Evolutionary conservation across 169 alveolate genomes (phyloP), one percentile per base, ranked within the genome.

Genomic region (Condylostoma magnum): DNA sequence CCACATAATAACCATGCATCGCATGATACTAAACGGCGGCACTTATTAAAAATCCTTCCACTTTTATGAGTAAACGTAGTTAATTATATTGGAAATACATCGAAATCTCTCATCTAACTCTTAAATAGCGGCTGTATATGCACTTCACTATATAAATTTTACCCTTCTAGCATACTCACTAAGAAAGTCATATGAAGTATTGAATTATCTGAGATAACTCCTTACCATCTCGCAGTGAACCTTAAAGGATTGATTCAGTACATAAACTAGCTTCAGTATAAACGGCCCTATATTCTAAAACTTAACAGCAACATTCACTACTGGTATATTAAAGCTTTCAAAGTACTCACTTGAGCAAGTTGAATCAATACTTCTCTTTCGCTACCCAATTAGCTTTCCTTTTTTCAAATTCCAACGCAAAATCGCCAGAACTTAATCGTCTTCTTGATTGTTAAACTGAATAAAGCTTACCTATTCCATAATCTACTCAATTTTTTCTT

Each of bases 91-190:
- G 20, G 46, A 20, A 22, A 63, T 20, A 0, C 58, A 2, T 4
- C 12, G 4, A 41, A n/a, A 63, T 15, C 6, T 43, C 15, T 3
- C 28, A 5, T 63, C 60, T 3, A 63, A 22, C 5, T 15, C 4
- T 3, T 20, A 6, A 20, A 63, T 22, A 12, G 33, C 4, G 15
- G 73, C 73, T 12, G 46, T 43, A 34, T 38, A 63, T 20, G 73
- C 73, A 25, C 46, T 27, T 43, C 73, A 63, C 57, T 63, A 43
- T 22, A 3, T 37, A 63, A 0, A 5, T 43, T 20, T 12, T 57
- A 57, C 69, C 51, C 53, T 57, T 6, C 31, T 18, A 18, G 53
- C 31, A 33, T 63, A 63, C 3, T 25, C 60, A 63, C 73, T 63
- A 38, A 38, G 25, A 3, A 43, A 44, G n/a, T 33, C 57, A 18